Evolutionary conservation across 768 basidiomycete genomes (phyloP).

Genomic region (Candolleomyces aberdarensis): DNA sequence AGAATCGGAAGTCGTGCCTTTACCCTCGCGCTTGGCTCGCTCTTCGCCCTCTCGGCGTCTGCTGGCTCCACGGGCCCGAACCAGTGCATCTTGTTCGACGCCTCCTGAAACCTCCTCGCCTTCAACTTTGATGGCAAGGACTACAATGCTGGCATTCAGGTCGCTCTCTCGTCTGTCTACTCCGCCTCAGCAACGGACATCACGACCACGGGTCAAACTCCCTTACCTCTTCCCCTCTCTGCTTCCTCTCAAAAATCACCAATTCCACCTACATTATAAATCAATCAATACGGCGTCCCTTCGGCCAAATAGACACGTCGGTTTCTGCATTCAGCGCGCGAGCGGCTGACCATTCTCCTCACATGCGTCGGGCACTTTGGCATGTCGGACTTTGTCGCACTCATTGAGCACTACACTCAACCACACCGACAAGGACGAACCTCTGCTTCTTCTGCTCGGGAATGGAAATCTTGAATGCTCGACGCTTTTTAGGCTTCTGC

Average conservation of each 20-base stretch:
- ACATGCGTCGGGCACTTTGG: no score
- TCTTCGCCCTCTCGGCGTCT: conserved; percentile 13
- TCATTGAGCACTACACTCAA: no score
- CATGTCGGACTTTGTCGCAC: no score
- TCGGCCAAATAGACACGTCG: no score
- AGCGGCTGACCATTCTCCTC: no score
- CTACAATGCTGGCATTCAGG: conserved; percentile 72
- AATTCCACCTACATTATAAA: conserved; percentile 86
- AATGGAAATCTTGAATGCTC: no score
- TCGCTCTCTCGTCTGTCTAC: not conserved
- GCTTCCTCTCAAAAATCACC: conserved; percentile 49
- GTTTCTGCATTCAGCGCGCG: no score
- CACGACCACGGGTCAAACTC: conserved; percentile 68
- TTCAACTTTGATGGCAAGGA: conserved; percentile 85
- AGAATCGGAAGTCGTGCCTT: no score
- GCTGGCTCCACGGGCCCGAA: conserved; percentile 21
- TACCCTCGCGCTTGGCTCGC: conserved; percentile 10
- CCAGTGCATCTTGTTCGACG: conserved; percentile 75
- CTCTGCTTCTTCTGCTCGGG: no score
- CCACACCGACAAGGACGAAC: no score
- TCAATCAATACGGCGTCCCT: no score
- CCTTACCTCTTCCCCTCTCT: not conserved
- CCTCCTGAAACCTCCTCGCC: conserved; percentile 78
- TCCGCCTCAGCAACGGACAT: conserved; percentile 45
- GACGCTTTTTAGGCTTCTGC: no score